These are phyloP conservation scores for Cryptosporidium ryanae DNA, from an alignment of 169 alveolate species.

Conservation along the genomic window DNA sequence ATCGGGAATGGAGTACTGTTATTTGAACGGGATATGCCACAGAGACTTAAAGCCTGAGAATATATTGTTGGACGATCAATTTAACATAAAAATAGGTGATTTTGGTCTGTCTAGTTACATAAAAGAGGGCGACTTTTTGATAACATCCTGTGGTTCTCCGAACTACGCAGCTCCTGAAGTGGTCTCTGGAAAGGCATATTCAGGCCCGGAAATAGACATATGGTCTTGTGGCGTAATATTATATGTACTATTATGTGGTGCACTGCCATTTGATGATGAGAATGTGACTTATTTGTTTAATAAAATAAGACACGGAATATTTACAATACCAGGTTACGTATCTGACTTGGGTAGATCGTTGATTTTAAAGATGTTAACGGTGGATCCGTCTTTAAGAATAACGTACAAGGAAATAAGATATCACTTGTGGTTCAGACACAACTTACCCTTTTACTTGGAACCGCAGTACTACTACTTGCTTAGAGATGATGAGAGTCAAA, in stretches of 20 bases:
- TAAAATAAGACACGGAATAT: constrained; percentile 89
- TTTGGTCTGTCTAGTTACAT: constrained; percentile 93
- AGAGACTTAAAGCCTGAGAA: constrained; percentile 93
- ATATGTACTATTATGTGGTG: constrained; percentile 96
- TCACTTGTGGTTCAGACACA: constrained; percentile 72
- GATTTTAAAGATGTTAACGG: constrained; percentile 82
- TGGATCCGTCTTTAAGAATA: constrained; percentile 81
- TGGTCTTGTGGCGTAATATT: constrained; percentile 98
- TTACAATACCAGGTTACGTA: constrained; percentile 89
- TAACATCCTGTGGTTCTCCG: constrained; percentile 94
- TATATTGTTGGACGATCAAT: constrained; percentile 87
- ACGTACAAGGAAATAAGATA: constrained; percentile 78
- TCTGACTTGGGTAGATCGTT: constrained; percentile 88
- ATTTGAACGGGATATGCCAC: constrained; percentile 84
- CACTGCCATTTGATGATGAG: constrained; percentile 95
- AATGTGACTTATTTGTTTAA: constrained; percentile 86
- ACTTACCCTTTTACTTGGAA: constrained; percentile 73
- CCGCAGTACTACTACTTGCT: constrained; percentile 65
- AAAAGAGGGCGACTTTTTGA: constrained; percentile 84
- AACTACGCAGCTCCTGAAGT: constrained; percentile 95
- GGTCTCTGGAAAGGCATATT: constrained; percentile 88
- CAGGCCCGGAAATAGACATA: constrained; percentile 94
- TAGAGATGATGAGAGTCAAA: neutral
- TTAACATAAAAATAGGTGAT: constrained; percentile 92
- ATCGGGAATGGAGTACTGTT: constrained; percentile 91